Evolutionary conservation across 2,329 filamentous ascomycete species (phyloP).

Genomic region (Calonectria hawksworthii): DNA sequence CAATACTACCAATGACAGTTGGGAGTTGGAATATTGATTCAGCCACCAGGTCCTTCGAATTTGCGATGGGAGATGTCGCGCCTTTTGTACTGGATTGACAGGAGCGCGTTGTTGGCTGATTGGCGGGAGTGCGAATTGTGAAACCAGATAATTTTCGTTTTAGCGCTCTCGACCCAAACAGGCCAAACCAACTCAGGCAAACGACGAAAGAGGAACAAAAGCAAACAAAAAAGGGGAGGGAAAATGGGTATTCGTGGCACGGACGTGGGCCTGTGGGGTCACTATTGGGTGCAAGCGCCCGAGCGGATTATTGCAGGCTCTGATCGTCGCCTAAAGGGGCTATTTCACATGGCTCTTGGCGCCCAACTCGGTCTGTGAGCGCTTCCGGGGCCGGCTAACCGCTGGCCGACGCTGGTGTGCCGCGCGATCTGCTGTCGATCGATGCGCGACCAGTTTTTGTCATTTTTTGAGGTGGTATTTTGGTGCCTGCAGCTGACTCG

Average conservation of each 20-base stretch:
- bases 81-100: background rate
- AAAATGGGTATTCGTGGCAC: background rate
- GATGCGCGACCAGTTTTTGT: background rate
- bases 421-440: slow-evolving; percentile 5
- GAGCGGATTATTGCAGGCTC: background rate
- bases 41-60: background rate
- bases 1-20: background rate
- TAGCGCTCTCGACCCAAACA: background rate
- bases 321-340: background rate
- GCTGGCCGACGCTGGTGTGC: background rate
- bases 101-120: background rate
- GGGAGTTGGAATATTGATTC: background rate
- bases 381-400: background rate
- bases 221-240: background rate
- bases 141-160: background rate
- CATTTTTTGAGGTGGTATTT: background rate
- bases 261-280: background rate
- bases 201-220: background rate
- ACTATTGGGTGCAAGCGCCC: background rate
- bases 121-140: background rate
- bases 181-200: background rate
- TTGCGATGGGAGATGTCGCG: background rate
- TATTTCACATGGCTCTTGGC: background rate
- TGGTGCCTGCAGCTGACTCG: background rate
- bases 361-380: background rate